Conservation (phyloP, 2,329 filamentous ascomycete species). For the Stemphylium vesicarium region DNA sequence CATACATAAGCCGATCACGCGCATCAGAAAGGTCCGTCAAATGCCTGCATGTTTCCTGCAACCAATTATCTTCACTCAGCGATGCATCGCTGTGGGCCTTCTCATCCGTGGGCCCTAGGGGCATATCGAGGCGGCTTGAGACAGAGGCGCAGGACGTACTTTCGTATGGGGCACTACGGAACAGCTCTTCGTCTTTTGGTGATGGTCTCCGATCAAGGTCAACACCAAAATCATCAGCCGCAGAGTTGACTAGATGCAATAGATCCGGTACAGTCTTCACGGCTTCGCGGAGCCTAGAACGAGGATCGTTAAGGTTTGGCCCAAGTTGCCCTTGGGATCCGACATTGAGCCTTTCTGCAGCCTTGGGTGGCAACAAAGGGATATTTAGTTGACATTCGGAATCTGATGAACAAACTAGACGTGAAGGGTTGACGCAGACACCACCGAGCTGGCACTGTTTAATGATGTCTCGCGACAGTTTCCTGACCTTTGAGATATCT, state of each 20-base stretch:
- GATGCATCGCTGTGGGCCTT: not conserved
- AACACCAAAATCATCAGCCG: constrained; percentile 45
- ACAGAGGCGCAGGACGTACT: constrained; percentile 9
- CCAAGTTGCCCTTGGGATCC: constrained; percentile 29
- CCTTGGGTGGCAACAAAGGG: constrained; percentile 24
- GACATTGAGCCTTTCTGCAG: constrained; percentile 36
- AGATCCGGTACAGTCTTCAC: constrained; percentile 45
- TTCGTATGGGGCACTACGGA: constrained; percentile 31
- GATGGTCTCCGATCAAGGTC: constrained; percentile 36
- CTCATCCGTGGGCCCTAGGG: constrained; percentile 5
- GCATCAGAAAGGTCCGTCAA: constrained; percentile 30
- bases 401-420: not conserved
- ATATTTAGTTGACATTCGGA: constrained; percentile 17
- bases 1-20: constrained; percentile 29
- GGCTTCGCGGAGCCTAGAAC: constrained; percentile 21
- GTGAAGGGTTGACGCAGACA: constrained; percentile 5
- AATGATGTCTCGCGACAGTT: constrained; percentile 26
- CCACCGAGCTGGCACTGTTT: constrained; percentile 17
- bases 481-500: constrained; percentile 23
- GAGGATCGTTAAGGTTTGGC: constrained; percentile 43
- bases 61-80: constrained; percentile 24
- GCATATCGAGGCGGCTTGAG: not conserved
- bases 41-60: constrained; percentile 27
- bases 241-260: constrained; percentile 45
- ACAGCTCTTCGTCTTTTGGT: constrained; percentile 32